Evolutionary conservation across 768 basidiomycete genomes (phyloP).

Genomic region (Amyloporia xantha): DNA sequence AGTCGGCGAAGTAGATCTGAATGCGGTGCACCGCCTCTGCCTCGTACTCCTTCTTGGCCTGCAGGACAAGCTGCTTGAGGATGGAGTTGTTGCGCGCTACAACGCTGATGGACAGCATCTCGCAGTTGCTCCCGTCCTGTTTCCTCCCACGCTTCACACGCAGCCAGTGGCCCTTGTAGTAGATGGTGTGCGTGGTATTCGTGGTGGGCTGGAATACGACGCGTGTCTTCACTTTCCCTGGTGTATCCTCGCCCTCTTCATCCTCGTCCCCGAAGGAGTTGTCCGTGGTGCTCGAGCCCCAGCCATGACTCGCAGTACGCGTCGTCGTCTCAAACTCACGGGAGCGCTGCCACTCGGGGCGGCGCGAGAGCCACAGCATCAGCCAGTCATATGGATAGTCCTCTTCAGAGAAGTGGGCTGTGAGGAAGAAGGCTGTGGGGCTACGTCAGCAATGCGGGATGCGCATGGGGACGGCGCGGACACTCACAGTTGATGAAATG

Average conservation of each 20-base stretch:
- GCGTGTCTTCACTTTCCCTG: constrained; percentile 66
- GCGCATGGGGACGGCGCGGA: constrained; percentile 3
- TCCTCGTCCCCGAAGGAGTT: constrained; percentile 54
- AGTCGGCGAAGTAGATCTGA: constrained; percentile 86
- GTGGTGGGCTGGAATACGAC: constrained; percentile 86
- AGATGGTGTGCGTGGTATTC: constrained; percentile 86
- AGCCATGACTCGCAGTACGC: constrained; percentile 57
- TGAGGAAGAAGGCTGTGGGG: constrained; percentile 53
- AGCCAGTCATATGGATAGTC: constrained; percentile 90
- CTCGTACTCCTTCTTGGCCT: constrained; percentile 87
- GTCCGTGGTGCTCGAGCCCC: constrained; percentile 41
- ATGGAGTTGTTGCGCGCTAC: constrained; percentile 79
- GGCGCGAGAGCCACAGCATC: constrained; percentile 83
- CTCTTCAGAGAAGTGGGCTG: constrained; percentile 86
- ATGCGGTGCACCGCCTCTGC: constrained; percentile 82
- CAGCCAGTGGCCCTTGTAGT: constrained; percentile 80
- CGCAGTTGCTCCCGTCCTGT: constrained; percentile 60
- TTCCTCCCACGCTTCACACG: constrained; percentile 67
- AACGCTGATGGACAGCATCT: constrained; percentile 76
- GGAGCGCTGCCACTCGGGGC: constrained; percentile 84
- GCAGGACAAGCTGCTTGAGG: constrained; percentile 82
- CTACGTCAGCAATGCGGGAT: neutral
- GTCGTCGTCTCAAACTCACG: constrained; percentile 88
- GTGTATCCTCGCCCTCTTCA: constrained; percentile 37
- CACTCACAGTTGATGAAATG: constrained; percentile 83